Evolutionary conservation across 805 yeast species (phyloP), one percentile per base, ranked within the genome.

Genomic region (Zygoascus ofunaensis): DNA sequence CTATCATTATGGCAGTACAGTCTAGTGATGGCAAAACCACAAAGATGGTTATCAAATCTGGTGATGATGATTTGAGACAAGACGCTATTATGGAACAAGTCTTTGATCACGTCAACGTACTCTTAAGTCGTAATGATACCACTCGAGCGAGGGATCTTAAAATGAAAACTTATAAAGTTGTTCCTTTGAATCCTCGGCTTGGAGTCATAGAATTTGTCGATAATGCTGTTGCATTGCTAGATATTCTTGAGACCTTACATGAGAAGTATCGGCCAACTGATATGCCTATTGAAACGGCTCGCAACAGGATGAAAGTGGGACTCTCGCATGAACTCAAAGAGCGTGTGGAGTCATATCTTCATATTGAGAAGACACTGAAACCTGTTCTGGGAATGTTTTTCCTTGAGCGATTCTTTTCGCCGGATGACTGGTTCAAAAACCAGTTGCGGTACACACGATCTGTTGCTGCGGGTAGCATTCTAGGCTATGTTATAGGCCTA

Each of bases 71-170:
- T 63, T 66, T 92, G 42, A 68, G 97, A 42, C 98, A 94, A 63
- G 99, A 92, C 64, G 84, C 95, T 0, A 86, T 92, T 45, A 94
- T 92, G 98, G 94, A 90, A 60, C 97, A 92, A 59, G 97, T 90
- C 1, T 92, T 94, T 61, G 82, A 74, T 18, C 85, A 87, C 55
- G 95, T 87, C 14, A 87, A 89, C 56, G 62, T 68, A 12, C 73
- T 87, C 32, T 70, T 90, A 44, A 60, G 53, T 8, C 65, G 65
- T 20, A 78, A 84, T 55, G 70, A 70, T 42, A 75, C 74, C 26
- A 70, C 90, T 0, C 60, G 79, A 21, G 70, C 65, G 41, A 61
- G 89, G n/a, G 62, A 68, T 1, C 64, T 90, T 46, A 67, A 73
- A 2, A 74, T 92, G 1, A 65, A 95, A 40, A 87, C 97, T 0